Percentiles rank a stretch among this genome's conserved stretches.
Evolutionary conservation across 2,329 filamentous ascomycete species (phyloP).

Genomic region (Pseudogymnoascus sp.): DNA sequence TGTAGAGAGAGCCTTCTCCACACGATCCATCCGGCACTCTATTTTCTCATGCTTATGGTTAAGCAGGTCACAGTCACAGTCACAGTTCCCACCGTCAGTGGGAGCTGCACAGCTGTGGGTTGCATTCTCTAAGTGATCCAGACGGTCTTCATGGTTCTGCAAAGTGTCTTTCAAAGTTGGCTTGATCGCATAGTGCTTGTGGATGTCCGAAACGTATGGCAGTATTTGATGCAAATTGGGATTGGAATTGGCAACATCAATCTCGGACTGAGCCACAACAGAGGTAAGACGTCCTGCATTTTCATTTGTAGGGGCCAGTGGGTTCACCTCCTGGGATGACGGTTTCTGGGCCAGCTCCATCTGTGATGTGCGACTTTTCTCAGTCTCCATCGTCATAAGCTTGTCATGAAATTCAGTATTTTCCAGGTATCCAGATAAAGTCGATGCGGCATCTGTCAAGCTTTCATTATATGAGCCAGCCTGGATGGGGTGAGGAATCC

Average conservation of each 20-base stretch:
- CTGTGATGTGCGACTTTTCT: background rate
- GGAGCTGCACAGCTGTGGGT: constrained; percentile 46
- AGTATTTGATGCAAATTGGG: constrained; percentile 8
- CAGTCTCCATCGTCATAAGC: background rate
- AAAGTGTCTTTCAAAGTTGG: constrained; percentile 32
- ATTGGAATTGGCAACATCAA: background rate
- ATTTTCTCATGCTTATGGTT: constrained; percentile 3
- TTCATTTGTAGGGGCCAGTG: background rate
- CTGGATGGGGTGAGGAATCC: constrained; percentile 10
- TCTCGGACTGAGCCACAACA: background rate
- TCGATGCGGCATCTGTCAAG: constrained; percentile 7
- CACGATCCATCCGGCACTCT: constrained; percentile 42
- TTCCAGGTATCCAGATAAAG: background rate
- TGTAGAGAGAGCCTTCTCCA: constrained; percentile 39
- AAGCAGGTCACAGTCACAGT: constrained; percentile 8
- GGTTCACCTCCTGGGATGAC: background rate
- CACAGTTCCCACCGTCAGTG: background rate
- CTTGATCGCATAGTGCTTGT: constrained; percentile 8
- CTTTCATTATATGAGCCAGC: constrained; percentile 15
- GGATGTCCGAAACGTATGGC: constrained; percentile 11
- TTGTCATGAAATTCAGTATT: constrained; percentile 4
- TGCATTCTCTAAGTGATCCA: constrained; percentile 61
- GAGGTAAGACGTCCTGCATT: background rate
- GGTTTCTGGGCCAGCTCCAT: background rate
- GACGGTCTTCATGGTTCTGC: constrained; percentile 52